Percentiles rank a stretch among this genome's conserved stretches.
Conservation (phyloP, 371 early-diverging fungal genomes). For the Zopfochytrium polystomum region DNA sequence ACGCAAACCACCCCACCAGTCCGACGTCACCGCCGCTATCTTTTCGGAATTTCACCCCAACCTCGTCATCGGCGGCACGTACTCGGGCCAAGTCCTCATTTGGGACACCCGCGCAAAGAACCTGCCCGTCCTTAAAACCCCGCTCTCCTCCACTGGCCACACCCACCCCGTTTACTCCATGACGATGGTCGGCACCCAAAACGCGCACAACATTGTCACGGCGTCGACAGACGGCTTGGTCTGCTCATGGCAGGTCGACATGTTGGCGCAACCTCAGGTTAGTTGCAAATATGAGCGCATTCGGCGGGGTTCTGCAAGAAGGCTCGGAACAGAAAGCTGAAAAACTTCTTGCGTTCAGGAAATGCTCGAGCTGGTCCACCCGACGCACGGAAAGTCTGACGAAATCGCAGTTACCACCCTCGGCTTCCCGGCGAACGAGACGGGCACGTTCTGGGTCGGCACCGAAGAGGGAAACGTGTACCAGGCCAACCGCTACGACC, state of each 20-base stretch:
- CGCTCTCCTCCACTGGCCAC: conserved; percentile 88
- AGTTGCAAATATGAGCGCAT: not conserved
- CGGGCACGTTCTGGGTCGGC: conserved; percentile 90
- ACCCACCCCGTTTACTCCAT: conserved; percentile 93
- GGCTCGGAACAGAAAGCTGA: not conserved
- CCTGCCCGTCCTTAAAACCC: conserved; percentile 46
- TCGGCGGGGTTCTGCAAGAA: not conserved
- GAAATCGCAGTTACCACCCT: conserved; percentile 88
- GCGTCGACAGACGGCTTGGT: conserved; percentile 92
- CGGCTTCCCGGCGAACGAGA: conserved; percentile 89
- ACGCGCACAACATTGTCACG: conserved; percentile 86
- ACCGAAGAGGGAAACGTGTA: conserved; percentile 92
- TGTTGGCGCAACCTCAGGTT: conserved; percentile 90
- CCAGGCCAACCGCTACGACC: conserved; percentile 88
- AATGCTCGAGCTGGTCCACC: conserved; percentile 71
- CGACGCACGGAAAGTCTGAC: conserved; percentile 75
- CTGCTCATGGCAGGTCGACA: conserved; percentile 95
- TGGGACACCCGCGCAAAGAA: conserved; percentile 93
- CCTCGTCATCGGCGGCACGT: conserved; percentile 89
- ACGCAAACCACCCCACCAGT: conserved; percentile 43
- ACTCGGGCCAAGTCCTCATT: conserved; percentile 92
- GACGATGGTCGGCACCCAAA: conserved; percentile 88
- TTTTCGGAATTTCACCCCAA: conserved; percentile 91
- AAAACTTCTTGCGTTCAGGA: conserved; percentile 57
- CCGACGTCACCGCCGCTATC: conserved; percentile 83